A percentile compares a stretch with the other conserved stretches of the same genome.
Evolutionary conservation across 371 early-diverging fungal species (phyloP).

Genomic region (Rhizopus sp.): DNA sequence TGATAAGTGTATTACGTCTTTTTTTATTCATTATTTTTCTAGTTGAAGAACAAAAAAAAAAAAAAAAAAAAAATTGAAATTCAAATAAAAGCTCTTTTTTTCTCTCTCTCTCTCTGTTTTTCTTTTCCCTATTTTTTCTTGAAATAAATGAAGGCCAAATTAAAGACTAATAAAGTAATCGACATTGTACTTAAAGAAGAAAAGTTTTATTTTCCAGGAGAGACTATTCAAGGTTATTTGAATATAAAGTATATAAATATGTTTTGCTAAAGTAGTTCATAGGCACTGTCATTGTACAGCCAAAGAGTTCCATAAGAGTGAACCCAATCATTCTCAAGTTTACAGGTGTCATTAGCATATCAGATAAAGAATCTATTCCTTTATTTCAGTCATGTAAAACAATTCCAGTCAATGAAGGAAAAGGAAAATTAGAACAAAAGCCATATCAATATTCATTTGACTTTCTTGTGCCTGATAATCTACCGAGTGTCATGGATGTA

Average conservation of each 20-base stretch:
- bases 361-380: constrained; percentile 37
- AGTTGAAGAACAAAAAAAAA: not conserved
- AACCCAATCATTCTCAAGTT: constrained; percentile 41
- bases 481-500: constrained; percentile 53
- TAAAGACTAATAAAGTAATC: constrained; percentile 22
- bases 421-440: constrained; percentile 38
- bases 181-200: constrained; percentile 29
- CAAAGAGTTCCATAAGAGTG: constrained; percentile 41
- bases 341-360: constrained; percentile 31
- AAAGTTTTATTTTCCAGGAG: constrained; percentile 39
- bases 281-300: constrained; percentile 46
- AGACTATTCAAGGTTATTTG: constrained; percentile 29
- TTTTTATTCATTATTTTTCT: too few relatives aligned
- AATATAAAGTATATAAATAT: not conserved
- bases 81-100: constrained; percentile 1
- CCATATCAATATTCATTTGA: constrained; percentile 45
- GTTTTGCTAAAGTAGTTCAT: not conserved
- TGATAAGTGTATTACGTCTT: too few relatives aligned
- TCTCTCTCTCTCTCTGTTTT: constrained; percentile 4
- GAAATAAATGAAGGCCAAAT: constrained; percentile 10
- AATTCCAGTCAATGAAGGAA: constrained; percentile 25
- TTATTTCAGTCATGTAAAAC: constrained; percentile 32
- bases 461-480: constrained; percentile 40
- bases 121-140: not conserved
- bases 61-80: constrained; percentile 11